Evolutionary conservation across 768 basidiomycete species (phyloP).

Genomic region (Lentinula detonsa): DNA sequence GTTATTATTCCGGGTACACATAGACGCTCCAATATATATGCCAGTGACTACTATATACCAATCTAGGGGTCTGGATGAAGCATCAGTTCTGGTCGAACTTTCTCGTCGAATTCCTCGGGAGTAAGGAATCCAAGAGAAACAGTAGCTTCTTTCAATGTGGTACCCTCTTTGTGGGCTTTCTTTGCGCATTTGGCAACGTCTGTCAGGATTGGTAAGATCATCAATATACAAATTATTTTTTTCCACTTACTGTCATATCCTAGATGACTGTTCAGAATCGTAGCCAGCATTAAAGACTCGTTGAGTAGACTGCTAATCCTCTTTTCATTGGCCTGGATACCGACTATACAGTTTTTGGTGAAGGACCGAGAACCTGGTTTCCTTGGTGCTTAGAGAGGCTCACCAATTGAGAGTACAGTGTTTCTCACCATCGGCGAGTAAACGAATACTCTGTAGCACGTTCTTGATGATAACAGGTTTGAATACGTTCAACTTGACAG

Average conservation of each 20-base stretch:
- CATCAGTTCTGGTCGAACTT: slow-evolving; percentile 92
- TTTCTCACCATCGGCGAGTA: slow-evolving; percentile 80
- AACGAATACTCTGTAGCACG: slow-evolving; percentile 90
- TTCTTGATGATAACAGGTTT: slow-evolving; percentile 99
- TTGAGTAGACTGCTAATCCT: slow-evolving; percentile 84
- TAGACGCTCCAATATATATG: neutral
- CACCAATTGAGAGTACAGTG: neutral
- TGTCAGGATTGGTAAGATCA: slow-evolving; percentile 23
- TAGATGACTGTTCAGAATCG: slow-evolving; percentile 91
- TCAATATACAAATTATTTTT: neutral
- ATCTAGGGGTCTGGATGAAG: slow-evolving; percentile 47
- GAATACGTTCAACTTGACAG: slow-evolving; percentile 86
- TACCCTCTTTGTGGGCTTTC: slow-evolving; percentile 99
- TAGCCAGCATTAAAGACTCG: slow-evolving; percentile 97
- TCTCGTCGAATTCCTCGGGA: slow-evolving; percentile 88
- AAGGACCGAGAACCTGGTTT: slow-evolving; percentile 77
- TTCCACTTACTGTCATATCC: slow-evolving; percentile 88
- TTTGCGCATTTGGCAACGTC: slow-evolving; percentile 98
- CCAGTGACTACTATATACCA: neutral
- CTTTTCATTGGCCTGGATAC: slow-evolving; percentile 94
- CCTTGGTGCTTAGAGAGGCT: no score
- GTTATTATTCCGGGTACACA: neutral
- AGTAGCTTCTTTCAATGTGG: slow-evolving; percentile 92
- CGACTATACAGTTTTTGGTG: slow-evolving; percentile 95
- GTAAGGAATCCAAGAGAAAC: slow-evolving; percentile 82